Evolutionary conservation across 495 filamentous ascomycete species (phyloP), one percentile per base, ranked within the genome.

Genomic region (Penicillium taxi): DNA sequence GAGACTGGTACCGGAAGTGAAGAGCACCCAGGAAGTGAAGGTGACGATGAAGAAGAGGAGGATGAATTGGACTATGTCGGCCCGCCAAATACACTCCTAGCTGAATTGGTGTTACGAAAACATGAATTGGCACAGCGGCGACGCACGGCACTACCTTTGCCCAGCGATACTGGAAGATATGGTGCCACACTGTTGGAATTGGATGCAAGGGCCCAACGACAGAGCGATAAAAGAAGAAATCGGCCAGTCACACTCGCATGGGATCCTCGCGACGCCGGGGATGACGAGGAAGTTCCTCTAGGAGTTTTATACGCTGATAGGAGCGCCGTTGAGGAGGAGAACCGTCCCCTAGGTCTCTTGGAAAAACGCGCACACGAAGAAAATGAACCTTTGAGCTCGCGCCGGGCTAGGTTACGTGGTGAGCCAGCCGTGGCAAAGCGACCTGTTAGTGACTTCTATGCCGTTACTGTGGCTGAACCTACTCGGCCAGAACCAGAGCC

Each of bases 91-190:
- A 98, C 91, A 1, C 72, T 98, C 0, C 74, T 98, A 14, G 93
- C 93, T 2, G 91, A 98, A 53, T 67, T 98, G 12, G 84, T 95
- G 56, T 64, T 91, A 31, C 78, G 91, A 18, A 96, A 96, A 53
- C 76, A 80, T 24, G 82, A 90, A 44, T 77, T 86, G 47, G 82
- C 84, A 56, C 68, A 74, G 30, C 77, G 91, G 28, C 86, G 73
- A 24, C 76, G 80, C 8, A 84, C 82, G 2, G 73, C 76, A 4
- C 66, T 77, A 17, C 76, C 71, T 13, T 69, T 74, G 2, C 73
- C 69, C 22, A 70, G 74, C 1, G 76, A 81, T 26, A 88, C 88
- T 4, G 75, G 93, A 64, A 84, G 85, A 27, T 80, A 24, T 24
- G 35, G 35, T 13, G n/a, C 81, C n/a, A 96, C 93, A 0, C 70